These are phyloP conservation scores for Leishmania arabica DNA, from an alignment of 208 protist genomes.

Conservation along the genomic window DNA sequence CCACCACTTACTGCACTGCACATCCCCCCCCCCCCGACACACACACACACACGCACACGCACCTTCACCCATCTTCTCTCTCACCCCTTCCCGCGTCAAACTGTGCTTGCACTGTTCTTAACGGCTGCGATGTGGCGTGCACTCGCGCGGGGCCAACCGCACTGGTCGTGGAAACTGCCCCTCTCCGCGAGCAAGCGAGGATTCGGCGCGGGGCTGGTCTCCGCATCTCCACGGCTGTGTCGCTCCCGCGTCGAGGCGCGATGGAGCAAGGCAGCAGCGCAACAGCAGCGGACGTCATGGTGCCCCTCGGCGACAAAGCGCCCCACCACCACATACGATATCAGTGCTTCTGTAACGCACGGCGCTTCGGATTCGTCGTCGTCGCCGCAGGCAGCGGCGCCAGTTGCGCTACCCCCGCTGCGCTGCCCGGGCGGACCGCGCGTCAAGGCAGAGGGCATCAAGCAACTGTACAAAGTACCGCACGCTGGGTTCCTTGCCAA, in stretches of 20 bases:
- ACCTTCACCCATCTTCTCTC: neutral
- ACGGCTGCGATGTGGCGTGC: neutral
- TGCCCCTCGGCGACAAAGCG: neutral
- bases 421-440: slow-evolving; percentile 85
- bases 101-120: neutral
- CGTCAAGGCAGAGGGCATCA: slow-evolving; percentile 77
- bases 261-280: slow-evolving; percentile 18
- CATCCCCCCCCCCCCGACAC: neutral
- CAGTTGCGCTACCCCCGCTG: slow-evolving; percentile 57
- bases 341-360: slow-evolving; percentile 13
- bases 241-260: slow-evolving; percentile 9
- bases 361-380: slow-evolving; percentile 2
- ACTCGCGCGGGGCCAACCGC: neutral
- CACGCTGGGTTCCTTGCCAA: slow-evolving; percentile 86
- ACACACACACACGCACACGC: neutral
- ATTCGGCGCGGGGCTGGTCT: neutral
- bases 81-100: too few species aligned
- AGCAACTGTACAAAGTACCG: slow-evolving; percentile 86
- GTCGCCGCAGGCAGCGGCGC: neutral
- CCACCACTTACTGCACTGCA: too few species aligned
- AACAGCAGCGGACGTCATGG: slow-evolving; percentile 1
- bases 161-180: neutral
- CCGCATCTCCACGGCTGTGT: neutral
- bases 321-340: slow-evolving; percentile 28
- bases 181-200: neutral